Evolutionary conservation across 2,329 filamentous ascomycete species (phyloP).

Genomic region (Fusarium secorum): DNA sequence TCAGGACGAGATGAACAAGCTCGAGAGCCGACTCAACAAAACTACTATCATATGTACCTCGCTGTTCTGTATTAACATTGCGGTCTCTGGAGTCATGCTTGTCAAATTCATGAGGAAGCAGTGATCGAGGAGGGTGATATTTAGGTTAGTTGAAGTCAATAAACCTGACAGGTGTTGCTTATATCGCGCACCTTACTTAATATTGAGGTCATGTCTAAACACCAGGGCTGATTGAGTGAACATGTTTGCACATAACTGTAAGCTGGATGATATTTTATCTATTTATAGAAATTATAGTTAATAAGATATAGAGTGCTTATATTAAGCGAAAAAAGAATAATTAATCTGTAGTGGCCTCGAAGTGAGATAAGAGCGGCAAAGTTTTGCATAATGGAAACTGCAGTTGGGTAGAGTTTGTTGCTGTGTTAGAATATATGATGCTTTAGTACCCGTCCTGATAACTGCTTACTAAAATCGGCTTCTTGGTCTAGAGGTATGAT

Average conservation of each 20-base stretch:
- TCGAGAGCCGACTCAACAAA: not conserved
- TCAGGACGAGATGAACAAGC: accelerated
- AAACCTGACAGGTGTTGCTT: not conserved
- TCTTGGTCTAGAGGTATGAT: constrained; percentile 36
- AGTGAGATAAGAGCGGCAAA: too few species aligned
- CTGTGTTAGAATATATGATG: too few species aligned
- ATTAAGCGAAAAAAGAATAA: too few species aligned
- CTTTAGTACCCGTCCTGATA: accelerated
- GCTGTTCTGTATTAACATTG: accelerated
- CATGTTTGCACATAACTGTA: too few species aligned
- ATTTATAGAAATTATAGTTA: accelerated
- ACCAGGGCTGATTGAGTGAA: not conserved
- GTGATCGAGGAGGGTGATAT: accelerated
- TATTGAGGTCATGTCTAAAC: not conserved
- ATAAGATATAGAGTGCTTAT: accelerated
- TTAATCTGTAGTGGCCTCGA: too few species aligned
- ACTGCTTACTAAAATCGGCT: not conserved
- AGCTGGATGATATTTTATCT: too few species aligned
- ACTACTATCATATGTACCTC: not conserved
- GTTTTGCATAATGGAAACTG: too few species aligned
- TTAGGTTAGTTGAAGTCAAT: accelerated
- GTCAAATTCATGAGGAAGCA: accelerated
- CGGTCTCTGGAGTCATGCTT: accelerated
- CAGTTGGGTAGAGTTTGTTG: too few species aligned
- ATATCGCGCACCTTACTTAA: not conserved